Evolutionary conservation across 352 stramenopile species (phyloP).

Genomic region (Globisporangium spiculum): DNA sequence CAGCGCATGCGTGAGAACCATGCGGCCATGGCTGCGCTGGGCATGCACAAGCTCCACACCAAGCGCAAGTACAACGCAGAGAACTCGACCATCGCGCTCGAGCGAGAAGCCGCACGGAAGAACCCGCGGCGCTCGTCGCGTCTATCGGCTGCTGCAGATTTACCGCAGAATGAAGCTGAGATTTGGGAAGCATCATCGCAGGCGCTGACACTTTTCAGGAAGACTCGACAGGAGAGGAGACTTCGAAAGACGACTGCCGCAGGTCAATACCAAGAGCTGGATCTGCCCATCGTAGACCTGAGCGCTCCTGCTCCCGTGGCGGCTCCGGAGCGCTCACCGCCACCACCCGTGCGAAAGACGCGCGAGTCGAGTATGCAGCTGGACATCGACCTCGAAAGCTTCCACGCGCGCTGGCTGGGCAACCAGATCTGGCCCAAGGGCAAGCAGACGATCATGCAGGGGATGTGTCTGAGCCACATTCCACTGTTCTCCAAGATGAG

Average conservation of each 20-base stretch:
- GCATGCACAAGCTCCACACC: conserved; percentile 21
- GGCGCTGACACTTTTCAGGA: background rate
- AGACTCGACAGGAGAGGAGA: background rate
- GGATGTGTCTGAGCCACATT: conserved; percentile 29
- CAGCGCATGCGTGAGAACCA: conserved; percentile 56
- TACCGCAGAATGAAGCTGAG: background rate
- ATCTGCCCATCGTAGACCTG: conserved; percentile 16
- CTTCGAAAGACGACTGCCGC: background rate
- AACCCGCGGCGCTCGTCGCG: conserved; percentile 27
- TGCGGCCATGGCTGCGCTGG: conserved; percentile 34
- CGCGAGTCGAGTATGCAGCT: conserved; percentile 26
- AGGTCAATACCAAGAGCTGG: conserved; percentile 7
- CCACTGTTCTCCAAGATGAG: conserved; percentile 43
- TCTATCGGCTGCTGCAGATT: conserved; percentile 2
- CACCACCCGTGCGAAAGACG: background rate
- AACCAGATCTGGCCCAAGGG: conserved; percentile 49
- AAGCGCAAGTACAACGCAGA: conserved; percentile 1
- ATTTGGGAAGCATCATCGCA: background rate
- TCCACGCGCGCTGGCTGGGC: conserved; percentile 49
- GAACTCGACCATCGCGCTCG: too few relatives aligned
- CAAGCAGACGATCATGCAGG: conserved; percentile 51
- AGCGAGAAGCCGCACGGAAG: background rate
- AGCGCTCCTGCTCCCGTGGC: background rate
- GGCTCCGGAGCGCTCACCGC: background rate
- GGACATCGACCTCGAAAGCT: conserved; percentile 32